phyloP scores from a whole-genome alignment of 1,139 yeast species.

The Lodderomyces theae region DNA sequence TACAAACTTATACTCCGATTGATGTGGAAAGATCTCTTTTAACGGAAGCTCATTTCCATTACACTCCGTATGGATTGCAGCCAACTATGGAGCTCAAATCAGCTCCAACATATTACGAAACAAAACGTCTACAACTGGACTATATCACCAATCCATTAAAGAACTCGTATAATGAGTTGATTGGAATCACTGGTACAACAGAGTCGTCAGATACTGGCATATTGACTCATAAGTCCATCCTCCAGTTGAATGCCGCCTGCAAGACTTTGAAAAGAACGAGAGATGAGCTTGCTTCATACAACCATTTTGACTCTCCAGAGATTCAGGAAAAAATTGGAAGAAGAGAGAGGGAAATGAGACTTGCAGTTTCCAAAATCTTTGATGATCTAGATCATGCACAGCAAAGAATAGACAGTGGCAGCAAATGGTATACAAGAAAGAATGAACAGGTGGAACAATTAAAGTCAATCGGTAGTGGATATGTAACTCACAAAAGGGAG shows the following conservation, averaged over 20 bases:
- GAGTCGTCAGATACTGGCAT: slow-evolving; percentile 17
- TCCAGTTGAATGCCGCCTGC: slow-evolving; percentile 35
- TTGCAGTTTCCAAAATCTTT: slow-evolving; percentile 25
- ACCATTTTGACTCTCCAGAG: slow-evolving; percentile 23
- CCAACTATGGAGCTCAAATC: slow-evolving; percentile 16
- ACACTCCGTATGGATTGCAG: slow-evolving; percentile 51
- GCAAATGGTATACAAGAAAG: slow-evolving; percentile 36
- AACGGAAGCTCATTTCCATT: slow-evolving; percentile 71
- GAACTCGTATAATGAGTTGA: slow-evolving; percentile 52
- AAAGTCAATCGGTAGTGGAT: too few species aligned
- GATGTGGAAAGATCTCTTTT: slow-evolving; percentile 79
- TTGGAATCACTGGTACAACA: slow-evolving; percentile 49
- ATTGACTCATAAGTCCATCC: slow-evolving; percentile 37
- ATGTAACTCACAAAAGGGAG: too few species aligned
- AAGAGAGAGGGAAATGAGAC: slow-evolving; percentile 29
- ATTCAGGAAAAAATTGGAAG: slow-evolving; percentile 30
- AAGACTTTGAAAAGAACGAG: slow-evolving; percentile 24
- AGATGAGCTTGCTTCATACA: slow-evolving; percentile 27
- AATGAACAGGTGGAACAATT: slow-evolving; percentile 30
- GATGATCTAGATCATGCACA: slow-evolving; percentile 40
- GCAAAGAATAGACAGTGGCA: slow-evolving; percentile 40
- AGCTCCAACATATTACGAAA: slow-evolving; percentile 51
- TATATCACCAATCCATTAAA: slow-evolving; percentile 66
- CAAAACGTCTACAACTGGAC: slow-evolving; percentile 66
- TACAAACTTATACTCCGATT: slow-evolving; percentile 58